phyloP scores from a whole-genome alignment of 2,329 filamentous ascomycete species.

The Pestalotiopsis sp. region DNA sequence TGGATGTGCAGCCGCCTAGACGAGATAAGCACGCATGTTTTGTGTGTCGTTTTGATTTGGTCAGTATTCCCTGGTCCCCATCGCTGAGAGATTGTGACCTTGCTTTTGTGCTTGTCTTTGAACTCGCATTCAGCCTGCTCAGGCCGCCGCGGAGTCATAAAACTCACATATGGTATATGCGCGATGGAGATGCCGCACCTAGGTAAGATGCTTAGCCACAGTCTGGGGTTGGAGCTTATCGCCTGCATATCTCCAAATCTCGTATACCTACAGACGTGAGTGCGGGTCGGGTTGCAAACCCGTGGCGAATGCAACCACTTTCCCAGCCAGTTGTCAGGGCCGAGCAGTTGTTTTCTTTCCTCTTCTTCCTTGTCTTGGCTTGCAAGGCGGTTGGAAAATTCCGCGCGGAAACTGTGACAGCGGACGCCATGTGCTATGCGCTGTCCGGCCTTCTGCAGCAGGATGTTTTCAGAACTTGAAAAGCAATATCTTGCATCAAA shows the following conservation, averaged over 20 bases:
- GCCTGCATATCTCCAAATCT: background rate
- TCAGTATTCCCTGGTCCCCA: no score
- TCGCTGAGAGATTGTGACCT: no score
- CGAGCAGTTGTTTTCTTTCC: background rate
- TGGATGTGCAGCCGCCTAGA: no score
- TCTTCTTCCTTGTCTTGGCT: background rate
- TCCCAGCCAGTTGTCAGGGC: background rate
- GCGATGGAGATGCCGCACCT: no score
- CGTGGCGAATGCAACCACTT: background rate
- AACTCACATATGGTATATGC: background rate
- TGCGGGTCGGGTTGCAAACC: background rate
- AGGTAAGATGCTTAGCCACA: no score
- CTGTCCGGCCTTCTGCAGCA: background rate
- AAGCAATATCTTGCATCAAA: constrained; percentile 4
- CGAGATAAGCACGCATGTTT: no score
- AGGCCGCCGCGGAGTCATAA: background rate
- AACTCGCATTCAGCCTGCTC: no score
- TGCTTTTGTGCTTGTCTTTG: no score
- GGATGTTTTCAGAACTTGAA: background rate
- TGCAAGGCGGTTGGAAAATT: background rate
- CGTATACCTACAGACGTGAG: background rate
- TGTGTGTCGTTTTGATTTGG: no score
- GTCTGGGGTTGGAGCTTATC: background rate
- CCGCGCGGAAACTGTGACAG: background rate
- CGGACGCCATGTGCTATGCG: background rate